These are phyloP conservation scores for Yamadazyma dendronema DNA, from an alignment of 1,139 yeast species.

Conservation along the genomic window DNA sequence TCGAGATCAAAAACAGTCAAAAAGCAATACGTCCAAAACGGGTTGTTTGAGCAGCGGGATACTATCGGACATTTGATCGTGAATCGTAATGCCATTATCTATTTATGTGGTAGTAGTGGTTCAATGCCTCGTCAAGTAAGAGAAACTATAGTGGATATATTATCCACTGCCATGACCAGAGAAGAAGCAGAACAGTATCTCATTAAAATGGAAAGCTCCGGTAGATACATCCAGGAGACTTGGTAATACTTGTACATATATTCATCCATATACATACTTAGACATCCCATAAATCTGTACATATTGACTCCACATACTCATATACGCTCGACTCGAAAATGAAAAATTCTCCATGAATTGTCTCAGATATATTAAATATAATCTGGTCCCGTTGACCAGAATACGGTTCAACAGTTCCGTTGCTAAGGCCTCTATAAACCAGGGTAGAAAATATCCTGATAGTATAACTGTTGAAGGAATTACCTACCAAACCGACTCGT, in stretches of 20 bases:
- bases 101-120: conserved; percentile 91
- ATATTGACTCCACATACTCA: not conserved
- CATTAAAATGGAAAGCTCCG: conserved; percentile 58
- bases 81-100: conserved; percentile 57
- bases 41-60: conserved; percentile 49
- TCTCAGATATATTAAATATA: not conserved
- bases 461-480: conserved; percentile 48
- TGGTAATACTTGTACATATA: conserved; percentile 50
- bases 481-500: conserved; percentile 60
- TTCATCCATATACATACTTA: too few species aligned
- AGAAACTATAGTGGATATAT: conserved; percentile 63
- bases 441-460: conserved; percentile 21
- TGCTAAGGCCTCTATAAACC: not conserved
- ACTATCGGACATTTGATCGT: conserved; percentile 52
- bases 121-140: conserved; percentile 92
- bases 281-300: too few species aligned
- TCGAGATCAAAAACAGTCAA: conserved; percentile 53
- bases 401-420: not conserved
- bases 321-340: not conserved
- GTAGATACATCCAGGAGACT: conserved; percentile 84
- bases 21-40: conserved; percentile 71
- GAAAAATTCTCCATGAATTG: conserved; percentile 1
- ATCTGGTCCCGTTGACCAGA: not conserved
- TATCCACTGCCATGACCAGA: conserved; percentile 44
- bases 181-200: conserved; percentile 53